Percentiles rank a stretch among this genome's conserved stretches.
phyloP scores from a whole-genome alignment of 2,329 filamentous ascomycete species.

The Trichoderma sp. region DNA sequence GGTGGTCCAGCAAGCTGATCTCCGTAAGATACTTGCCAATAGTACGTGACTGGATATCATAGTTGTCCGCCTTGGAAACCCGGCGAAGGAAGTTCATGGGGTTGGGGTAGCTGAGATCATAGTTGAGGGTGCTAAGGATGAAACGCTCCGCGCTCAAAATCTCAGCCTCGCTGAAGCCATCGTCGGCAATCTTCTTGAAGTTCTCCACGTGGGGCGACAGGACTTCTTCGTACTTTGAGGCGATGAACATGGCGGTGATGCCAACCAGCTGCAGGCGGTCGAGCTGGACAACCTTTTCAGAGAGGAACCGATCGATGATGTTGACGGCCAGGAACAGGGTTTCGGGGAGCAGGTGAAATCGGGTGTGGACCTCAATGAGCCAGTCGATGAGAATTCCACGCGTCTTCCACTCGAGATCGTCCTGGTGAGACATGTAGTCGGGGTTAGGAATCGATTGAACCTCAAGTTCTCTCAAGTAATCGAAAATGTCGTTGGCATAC shows the following conservation, averaged over 20 bases:
- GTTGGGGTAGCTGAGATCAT: slow-evolving; percentile 97
- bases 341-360: slow-evolving; percentile 93
- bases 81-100: slow-evolving; percentile 99
- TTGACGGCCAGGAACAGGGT: slow-evolving; percentile 97
- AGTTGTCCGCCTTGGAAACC: slow-evolving; percentile 99
- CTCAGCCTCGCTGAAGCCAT: slow-evolving; percentile 92
- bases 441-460: slow-evolving; percentile 78
- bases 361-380: slow-evolving; percentile 97
- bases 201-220: slow-evolving; percentile 95
- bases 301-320: slow-evolving; percentile 97
- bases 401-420: slow-evolving; percentile 97
- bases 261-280: slow-evolving; percentile 95
- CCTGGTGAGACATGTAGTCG: slow-evolving; percentile 92
- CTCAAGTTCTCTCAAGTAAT: slow-evolving; percentile 89
- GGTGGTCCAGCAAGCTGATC: slow-evolving; percentile 92
- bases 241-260: slow-evolving; percentile 99
- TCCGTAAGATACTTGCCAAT: slow-evolving; percentile 98
- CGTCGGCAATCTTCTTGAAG: slow-evolving; percentile 95
- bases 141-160: slow-evolving; percentile 97
- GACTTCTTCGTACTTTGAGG: slow-evolving; percentile 98
- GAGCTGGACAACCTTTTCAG: slow-evolving; percentile 90
- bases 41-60: slow-evolving; percentile 96
- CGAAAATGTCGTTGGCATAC: slow-evolving; percentile 96
- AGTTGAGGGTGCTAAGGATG: slow-evolving; percentile 86
- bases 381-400: slow-evolving; percentile 96